Conservation (phyloP, 2,329 filamentous ascomycete genomes). For the Sporothrix globosa region DNA sequence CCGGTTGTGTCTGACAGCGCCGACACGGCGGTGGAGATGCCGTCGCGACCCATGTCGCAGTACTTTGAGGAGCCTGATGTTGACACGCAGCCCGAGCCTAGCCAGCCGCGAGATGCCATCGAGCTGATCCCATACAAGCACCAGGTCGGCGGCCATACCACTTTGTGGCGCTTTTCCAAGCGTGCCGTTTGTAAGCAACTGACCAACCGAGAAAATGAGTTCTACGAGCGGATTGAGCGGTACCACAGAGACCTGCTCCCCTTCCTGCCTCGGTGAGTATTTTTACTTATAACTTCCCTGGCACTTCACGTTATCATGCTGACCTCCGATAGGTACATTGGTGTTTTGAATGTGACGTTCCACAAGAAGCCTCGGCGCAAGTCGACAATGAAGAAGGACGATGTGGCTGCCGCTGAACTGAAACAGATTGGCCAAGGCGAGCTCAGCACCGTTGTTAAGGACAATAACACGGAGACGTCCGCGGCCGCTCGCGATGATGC, state of each 20-base stretch:
- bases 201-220: constrained; percentile 97
- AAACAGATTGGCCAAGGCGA: constrained; percentile 44
- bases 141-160: constrained; percentile 96
- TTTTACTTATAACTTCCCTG: background rate
- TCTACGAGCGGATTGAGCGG: constrained; percentile 94
- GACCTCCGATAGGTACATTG: constrained; percentile 73
- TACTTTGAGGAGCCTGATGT: constrained; percentile 55
- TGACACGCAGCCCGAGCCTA: constrained; percentile 55
- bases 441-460: constrained; percentile 35
- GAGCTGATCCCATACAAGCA: constrained; percentile 96
- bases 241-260: constrained; percentile 86
- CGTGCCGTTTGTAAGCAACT: constrained; percentile 97
- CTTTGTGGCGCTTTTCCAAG: constrained; percentile 92
- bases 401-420: constrained; percentile 45
- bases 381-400: constrained; percentile 58
- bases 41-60: constrained; percentile 47
- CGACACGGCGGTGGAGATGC: constrained; percentile 41
- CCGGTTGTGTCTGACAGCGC: constrained; percentile 48
- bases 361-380: constrained; percentile 76
- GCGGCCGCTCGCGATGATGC: background rate
- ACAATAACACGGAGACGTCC: constrained; percentile 26
- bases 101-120: constrained; percentile 80
- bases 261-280: constrained; percentile 77
- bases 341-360: constrained; percentile 94
- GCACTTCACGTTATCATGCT: background rate